A percentile compares a stretch with the other conserved stretches of the same genome.
Conservation (phyloP, 1,139 yeast species). For the Diutina scorzettiae region DNA sequence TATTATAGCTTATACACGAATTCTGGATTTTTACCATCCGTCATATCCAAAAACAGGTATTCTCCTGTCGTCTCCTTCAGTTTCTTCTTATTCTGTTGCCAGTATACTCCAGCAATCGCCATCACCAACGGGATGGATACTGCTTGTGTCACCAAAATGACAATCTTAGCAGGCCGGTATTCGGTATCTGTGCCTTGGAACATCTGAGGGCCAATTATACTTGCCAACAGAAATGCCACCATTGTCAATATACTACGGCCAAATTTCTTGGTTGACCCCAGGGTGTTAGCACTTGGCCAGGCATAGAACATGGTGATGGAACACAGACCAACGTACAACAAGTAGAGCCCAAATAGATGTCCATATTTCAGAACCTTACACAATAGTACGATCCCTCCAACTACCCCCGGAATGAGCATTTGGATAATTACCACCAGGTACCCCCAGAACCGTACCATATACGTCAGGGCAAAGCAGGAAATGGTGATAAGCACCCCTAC, state of each 20-base stretch:
- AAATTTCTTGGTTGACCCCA: constrained; percentile 11
- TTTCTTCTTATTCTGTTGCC: constrained; percentile 13
- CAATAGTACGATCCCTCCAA: constrained; percentile 25
- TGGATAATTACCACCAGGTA: constrained; percentile 16
- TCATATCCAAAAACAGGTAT: constrained; percentile 1
- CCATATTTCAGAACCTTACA: constrained; percentile 17
- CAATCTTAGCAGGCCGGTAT: constrained; percentile 26
- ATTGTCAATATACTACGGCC: constrained; percentile 8
- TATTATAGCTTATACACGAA: background rate
- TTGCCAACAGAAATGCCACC: constrained; percentile 26
- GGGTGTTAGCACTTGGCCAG: constrained; percentile 11
- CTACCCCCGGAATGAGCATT: constrained; percentile 24
- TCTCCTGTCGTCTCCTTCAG: background rate
- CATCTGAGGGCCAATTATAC: constrained; percentile 29
- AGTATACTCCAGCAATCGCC: constrained; percentile 16
- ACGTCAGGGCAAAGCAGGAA: constrained; percentile 21
- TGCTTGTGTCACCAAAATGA: constrained; percentile 20
- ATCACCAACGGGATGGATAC: constrained; percentile 21
- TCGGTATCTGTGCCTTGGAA: constrained; percentile 18
- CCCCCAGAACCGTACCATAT: constrained; percentile 10
- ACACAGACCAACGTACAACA: constrained; percentile 18
- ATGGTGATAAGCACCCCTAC: constrained; percentile 26
- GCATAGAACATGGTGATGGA: constrained; percentile 12
- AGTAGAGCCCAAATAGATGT: constrained; percentile 24
- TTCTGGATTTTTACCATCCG: constrained; percentile 3